These are phyloP conservation scores for Penicillium ochrochloron DNA, from an alignment of 495 filamentous ascomycete species.

Conservation along the genomic window DNA sequence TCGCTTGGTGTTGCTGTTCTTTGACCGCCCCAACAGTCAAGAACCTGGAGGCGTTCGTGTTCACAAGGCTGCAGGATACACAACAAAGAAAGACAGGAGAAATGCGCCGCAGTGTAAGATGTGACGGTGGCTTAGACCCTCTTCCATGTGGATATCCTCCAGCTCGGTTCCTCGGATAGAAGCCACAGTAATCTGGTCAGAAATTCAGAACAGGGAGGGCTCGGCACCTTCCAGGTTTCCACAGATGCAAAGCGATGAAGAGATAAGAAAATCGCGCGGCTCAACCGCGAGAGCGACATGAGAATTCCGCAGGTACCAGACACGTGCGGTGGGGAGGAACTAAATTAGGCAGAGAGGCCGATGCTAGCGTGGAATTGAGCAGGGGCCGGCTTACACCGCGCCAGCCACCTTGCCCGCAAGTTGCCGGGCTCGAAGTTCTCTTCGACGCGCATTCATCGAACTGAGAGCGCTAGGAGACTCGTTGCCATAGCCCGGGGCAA, in stretches of 20 bases:
- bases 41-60: not conserved
- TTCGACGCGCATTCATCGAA: conserved; percentile 15
- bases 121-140: not conserved
- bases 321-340: conserved; percentile 5
- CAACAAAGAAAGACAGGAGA: conserved; percentile 3
- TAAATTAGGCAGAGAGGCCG: not conserved
- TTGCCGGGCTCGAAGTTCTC: conserved; percentile 29
- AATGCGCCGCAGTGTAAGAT: conserved; percentile 1
- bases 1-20: not conserved
- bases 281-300: not conserved
- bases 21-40: not conserved
- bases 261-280: conserved; percentile 1
- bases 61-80: not conserved
- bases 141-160: conserved; percentile 17
- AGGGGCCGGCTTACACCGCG: not conserved
- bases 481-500: conserved; percentile 41
- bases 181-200: not conserved
- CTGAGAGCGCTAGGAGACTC: conserved; percentile 33
- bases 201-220: not conserved
- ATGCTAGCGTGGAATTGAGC: not conserved
- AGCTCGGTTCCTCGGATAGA: not conserved
- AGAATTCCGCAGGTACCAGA: conserved; percentile 14
- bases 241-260: conserved; percentile 5
- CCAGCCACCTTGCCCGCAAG: conserved; percentile 15
- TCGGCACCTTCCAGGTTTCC: not conserved